Base-by-base conservation (phyloP, 495 filamentous ascomycete species). In the Neurospora cerealis region DNA sequence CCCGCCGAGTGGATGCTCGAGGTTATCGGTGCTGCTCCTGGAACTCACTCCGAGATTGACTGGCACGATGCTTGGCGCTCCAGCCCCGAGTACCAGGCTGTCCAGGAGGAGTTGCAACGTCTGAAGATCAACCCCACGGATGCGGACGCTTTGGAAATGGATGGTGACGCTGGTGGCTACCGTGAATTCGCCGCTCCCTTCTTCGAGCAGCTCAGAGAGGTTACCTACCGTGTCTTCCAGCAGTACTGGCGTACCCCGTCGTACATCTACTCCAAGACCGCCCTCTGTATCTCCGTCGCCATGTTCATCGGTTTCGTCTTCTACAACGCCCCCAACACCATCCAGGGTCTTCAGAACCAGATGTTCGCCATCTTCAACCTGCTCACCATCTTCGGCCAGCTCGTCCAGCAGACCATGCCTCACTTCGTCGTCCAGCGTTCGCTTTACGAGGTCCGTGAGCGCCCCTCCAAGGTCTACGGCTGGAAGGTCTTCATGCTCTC, bases 1-100 rank as follows among this genome's bases (percentile, higher is more conserved):
- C 94, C 94, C 37, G 95, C 95, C 24, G 95, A 98, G 83, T 97
- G 93, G 93, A 97, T 98, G 93, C 86, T 98, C 42, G 94, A 97
- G 78, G 91, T 93, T 69, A 97, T 95, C 78, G 95, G 95, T 74
- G 94, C 93, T 36, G 94, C 95, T 2, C 94, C 95, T n/a, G 93
- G 93, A 34, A 90, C 89, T 24, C 79, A 86, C 72, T 90, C 89
- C 24, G 87, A 93, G 41, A 88, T 92, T 72, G 93, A 98, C 80
- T 98, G 95, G 95, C 87, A 89, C 77, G 80, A 91, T 70, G 85
- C 90, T 17, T 98, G 95, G 95, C 89, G 90, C 38, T 86, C 92
- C 13, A 93, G 90, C 76, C 82, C 88, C 36, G 95, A 98, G 82
- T 90, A 90, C 78, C 78, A 83, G 48, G 87, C 80, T 0, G 89